Percentiles rank a stretch among this genome's conserved stretches.
Evolutionary conservation across 768 basidiomycete genomes (phyloP).

Genomic region (Tulasnella sp.): DNA sequence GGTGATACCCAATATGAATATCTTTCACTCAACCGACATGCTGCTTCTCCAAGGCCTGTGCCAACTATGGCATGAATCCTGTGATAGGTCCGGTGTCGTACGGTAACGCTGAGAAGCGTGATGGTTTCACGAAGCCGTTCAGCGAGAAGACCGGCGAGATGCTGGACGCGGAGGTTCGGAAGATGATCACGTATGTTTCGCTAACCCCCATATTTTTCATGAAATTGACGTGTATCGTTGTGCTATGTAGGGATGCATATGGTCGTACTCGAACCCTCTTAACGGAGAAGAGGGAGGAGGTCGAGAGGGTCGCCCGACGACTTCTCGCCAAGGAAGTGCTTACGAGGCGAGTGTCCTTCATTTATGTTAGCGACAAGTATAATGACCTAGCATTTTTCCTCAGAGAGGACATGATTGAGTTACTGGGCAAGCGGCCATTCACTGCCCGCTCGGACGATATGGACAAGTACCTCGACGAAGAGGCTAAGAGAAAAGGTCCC

Average conservation of each 20-base stretch:
- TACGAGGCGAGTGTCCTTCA: constrained; percentile 49
- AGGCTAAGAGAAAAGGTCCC: constrained; percentile 9
- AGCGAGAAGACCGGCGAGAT: constrained; percentile 95
- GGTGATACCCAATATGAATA: constrained; percentile 1
- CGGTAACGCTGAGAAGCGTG: constrained; percentile 71
- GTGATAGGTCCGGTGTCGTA: constrained; percentile 94
- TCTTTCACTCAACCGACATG: background rate
- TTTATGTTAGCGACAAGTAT: background rate
- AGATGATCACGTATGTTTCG: constrained; percentile 69
- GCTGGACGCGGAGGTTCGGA: constrained; percentile 81
- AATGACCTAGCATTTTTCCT: constrained; percentile 8
- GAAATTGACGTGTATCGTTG: background rate
- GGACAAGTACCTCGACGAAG: constrained; percentile 91
- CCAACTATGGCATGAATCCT: constrained; percentile 94
- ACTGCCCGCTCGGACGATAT: constrained; percentile 72
- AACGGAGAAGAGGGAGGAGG: constrained; percentile 67
- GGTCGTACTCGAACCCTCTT: constrained; percentile 70
- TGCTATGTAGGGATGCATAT: constrained; percentile 49
- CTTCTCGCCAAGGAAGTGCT: constrained; percentile 94
- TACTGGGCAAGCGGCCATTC: constrained; percentile 76
- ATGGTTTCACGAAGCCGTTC: constrained; percentile 91
- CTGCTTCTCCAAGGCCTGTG: constrained; percentile 40
- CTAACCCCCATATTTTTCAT: background rate
- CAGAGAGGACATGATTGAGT: constrained; percentile 77
- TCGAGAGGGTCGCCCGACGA: constrained; percentile 85